phyloP scores from a whole-genome alignment of 2,329 filamentous ascomycete genomes.

The Beauveria sp. region DNA sequence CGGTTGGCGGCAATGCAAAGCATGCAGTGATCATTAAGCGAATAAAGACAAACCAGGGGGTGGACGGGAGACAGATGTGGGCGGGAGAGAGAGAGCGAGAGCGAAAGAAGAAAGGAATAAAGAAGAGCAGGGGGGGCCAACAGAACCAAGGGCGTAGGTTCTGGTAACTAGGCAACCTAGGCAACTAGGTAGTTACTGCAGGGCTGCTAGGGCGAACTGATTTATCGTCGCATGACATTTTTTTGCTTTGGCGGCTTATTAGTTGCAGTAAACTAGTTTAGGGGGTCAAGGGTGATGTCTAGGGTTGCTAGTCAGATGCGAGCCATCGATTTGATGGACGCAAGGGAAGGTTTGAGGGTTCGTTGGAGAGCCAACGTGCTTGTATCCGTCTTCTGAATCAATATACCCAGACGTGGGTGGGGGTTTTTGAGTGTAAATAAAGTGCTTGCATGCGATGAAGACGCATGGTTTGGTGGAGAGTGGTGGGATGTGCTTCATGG shows the following conservation, averaged over 20 bases:
- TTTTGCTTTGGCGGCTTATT: neutral
- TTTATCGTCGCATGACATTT: neutral
- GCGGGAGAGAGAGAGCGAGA: neutral
- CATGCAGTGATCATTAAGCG: neutral
- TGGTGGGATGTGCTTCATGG: neutral
- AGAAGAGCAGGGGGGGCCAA: neutral
- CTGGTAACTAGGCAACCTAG: no score
- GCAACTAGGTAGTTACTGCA: neutral
- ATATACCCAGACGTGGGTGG: neutral
- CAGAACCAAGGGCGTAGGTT: neutral
- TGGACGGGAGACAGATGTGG: neutral
- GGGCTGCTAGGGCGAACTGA: slow-evolving; percentile 4
- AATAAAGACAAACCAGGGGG: neutral
- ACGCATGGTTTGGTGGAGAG: neutral
- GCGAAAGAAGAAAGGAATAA: neutral
- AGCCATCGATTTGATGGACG: neutral
- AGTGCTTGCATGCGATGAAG: slow-evolving; percentile 11
- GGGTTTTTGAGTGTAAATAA: neutral
- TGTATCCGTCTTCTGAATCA: neutral
- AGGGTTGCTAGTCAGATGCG: slow-evolving; percentile 2
- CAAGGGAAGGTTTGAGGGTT: neutral
- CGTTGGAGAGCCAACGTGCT: neutral
- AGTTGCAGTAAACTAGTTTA: neutral
- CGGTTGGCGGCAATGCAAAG: neutral
- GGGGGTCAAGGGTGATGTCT: slow-evolving; percentile 1